These are phyloP conservation scores for Leccinum subtestaceum DNA, from an alignment of 768 basidiomycete genomes.

Conservation along the genomic window DNA sequence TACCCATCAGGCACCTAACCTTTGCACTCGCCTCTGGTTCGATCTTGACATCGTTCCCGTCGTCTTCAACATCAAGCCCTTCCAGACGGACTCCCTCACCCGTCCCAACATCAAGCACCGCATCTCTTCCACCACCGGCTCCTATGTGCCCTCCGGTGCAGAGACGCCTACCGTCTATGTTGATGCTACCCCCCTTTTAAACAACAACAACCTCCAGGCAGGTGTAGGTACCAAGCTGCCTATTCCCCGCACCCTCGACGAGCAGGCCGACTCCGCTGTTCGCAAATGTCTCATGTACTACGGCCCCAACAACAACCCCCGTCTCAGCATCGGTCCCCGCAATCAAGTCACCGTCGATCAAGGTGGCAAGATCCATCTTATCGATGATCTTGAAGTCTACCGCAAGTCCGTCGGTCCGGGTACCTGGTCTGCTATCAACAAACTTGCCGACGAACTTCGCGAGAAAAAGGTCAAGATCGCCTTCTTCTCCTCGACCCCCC, in stretches of 20 bases:
- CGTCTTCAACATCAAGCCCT: slow-evolving; percentile 83
- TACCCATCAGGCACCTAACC: slow-evolving; percentile 57
- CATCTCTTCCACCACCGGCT: slow-evolving; percentile 76
- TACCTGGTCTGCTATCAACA: slow-evolving; percentile 80
- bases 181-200: slow-evolving; percentile 52
- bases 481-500: slow-evolving; percentile 94
- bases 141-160: slow-evolving; percentile 71
- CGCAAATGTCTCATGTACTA: slow-evolving; percentile 84
- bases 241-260: slow-evolving; percentile 73
- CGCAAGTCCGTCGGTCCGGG: slow-evolving; percentile 65
- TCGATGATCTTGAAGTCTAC: slow-evolving; percentile 81
- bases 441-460: slow-evolving; percentile 80
- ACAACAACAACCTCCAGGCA: slow-evolving; percentile 37
- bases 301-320: slow-evolving; percentile 80
- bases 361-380: slow-evolving; percentile 79
- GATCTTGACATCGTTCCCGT: slow-evolving; percentile 81
- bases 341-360: slow-evolving; percentile 89
- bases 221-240: slow-evolving; percentile 59
- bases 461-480: slow-evolving; percentile 86
- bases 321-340: slow-evolving; percentile 75
- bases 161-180: slow-evolving; percentile 74
- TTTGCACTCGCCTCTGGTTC: slow-evolving; percentile 84
- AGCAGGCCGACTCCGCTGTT: slow-evolving; percentile 84
- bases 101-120: slow-evolving; percentile 80
- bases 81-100: slow-evolving; percentile 75